Evolutionary conservation across 768 basidiomycete genomes (phyloP), one percentile per base, ranked within the genome.

Genomic region (Lactarius trivialis): DNA sequence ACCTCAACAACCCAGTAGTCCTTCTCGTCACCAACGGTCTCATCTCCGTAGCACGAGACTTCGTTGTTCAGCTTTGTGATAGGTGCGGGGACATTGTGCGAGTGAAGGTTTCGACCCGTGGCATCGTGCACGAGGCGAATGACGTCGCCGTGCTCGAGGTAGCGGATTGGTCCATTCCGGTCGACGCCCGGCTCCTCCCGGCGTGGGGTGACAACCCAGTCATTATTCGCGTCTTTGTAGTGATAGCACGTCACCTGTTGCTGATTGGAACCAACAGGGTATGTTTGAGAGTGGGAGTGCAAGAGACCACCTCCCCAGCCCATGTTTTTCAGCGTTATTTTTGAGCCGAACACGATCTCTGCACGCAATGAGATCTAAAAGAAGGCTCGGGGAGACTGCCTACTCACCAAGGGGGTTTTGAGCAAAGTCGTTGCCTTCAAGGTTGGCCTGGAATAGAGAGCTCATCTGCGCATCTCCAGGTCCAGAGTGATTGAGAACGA

Each of bases 211-310:
- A 98, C 71, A 19, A 76, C 69, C 89, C 93, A 98, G 50, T 98
- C 80, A 76, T 99, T 99, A 81, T 99, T 99, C 53, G 87, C 85
- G 71, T 98, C 97, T 76, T 97, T 98, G 83, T 99, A 98, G 76
- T 99, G 97, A 73, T 98, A 99, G 74, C 97, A 99, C 0, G 97
- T 98, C 4, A 98, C 86, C 74, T 99, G 97, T 70, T 98, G 97
- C 71, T 98, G 97, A 60, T 78, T 77, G 0, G 94, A 97, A 14
- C 96, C 97, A 24, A 86, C 79, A 0, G 97, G 97, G 72, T 86
- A 97, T 1, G 92, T 87, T 70, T 98, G 96, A n/a, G 93, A 82
- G 72, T 99, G 97, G 4, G 96, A 98, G 72, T 99, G 97, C 3
- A 99, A 78, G 4, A 99, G 81, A 30, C 97, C 97, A 55, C 97